phyloP scores from a whole-genome alignment of 139 green algal genomes.

The Dunaliella primolecta region DNA sequence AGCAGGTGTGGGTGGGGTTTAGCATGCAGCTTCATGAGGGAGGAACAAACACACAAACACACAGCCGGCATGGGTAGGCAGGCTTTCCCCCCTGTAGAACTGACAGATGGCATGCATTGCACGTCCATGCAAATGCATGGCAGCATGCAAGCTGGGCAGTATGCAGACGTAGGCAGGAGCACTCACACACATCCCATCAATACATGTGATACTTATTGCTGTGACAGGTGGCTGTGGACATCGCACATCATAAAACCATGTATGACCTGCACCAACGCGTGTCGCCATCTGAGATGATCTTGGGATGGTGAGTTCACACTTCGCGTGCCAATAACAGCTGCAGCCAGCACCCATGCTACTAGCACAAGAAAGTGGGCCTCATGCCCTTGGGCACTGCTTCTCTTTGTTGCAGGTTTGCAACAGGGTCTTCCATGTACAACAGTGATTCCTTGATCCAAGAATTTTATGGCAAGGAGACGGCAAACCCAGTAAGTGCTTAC shows the following conservation, averaged over 20 bases:
- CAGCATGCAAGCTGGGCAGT: too few species aligned
- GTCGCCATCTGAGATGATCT: constrained; percentile 76
- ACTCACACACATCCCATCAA: too few species aligned
- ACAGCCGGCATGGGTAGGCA: neutral
- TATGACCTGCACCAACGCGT: constrained; percentile 87
- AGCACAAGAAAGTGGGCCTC: neutral
- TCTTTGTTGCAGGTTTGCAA: constrained; percentile 91
- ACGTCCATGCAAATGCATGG: too few species aligned
- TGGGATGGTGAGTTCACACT: constrained; percentile 84
- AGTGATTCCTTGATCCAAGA: constrained; percentile 90
- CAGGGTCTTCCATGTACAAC: constrained; percentile 65
- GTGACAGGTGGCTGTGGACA: constrained; percentile 86
- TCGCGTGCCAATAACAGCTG: too few species aligned
- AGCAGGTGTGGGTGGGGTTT: constrained; percentile 58
- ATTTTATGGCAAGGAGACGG: constrained; percentile 77
- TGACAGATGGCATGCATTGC: too few species aligned
- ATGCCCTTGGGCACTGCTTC: too few species aligned
- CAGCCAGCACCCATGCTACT: too few species aligned
- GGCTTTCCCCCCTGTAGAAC: too few species aligned
- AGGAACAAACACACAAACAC: too few species aligned
- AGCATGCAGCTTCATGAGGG: too few species aligned
- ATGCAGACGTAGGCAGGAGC: too few species aligned
- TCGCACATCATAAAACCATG: constrained; percentile 93
- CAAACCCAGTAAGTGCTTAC: constrained; percentile 48
- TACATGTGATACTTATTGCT: too few species aligned